Conservation (phyloP, 768 basidiomycete species). For the Termitomyces sp. region DNA sequence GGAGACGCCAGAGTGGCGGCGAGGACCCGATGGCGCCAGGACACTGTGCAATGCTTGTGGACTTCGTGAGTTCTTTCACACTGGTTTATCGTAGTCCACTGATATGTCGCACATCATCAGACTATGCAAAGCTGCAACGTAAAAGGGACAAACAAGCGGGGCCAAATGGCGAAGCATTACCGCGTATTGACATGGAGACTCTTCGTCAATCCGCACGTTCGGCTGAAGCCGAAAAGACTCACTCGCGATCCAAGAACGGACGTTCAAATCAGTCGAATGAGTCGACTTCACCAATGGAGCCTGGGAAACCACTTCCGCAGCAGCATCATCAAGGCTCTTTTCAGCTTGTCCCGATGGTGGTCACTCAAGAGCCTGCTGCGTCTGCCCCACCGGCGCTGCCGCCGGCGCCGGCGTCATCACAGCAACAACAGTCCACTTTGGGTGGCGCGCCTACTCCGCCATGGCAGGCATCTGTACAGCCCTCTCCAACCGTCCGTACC, state of each 20-base stretch:
- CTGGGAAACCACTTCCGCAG: conserved; percentile 23
- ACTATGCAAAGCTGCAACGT: conserved; percentile 80
- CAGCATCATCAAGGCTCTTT: conserved; percentile 55
- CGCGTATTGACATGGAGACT: conserved; percentile 69
- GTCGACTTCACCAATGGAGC: conserved; percentile 24
- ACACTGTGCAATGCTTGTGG: conserved; percentile 86
- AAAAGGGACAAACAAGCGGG: conserved; percentile 63
- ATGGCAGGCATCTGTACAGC: conserved; percentile 19
- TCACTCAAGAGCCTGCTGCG: conserved; percentile 3
- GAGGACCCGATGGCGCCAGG: conserved; percentile 79
- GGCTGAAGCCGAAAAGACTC: conserved; percentile 37
- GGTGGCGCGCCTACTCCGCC: conserved; percentile 22
- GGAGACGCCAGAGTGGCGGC: conserved; percentile 86
- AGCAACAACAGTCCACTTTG: conserved; percentile 10
- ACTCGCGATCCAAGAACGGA: conserved; percentile 16
- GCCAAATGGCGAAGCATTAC: conserved; percentile 47
- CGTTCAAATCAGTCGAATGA: conserved; percentile 23
- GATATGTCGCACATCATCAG: conserved; percentile 28
- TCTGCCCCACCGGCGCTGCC: conserved; percentile 5
- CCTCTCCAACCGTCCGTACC: conserved; percentile 13
- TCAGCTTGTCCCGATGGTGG: conserved; percentile 38
- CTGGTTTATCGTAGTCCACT: not conserved
- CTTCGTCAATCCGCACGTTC: conserved; percentile 69
- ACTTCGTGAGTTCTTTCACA: conserved; percentile 50
- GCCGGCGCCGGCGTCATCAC: no score